Conservation (phyloP, 75 land plant genomes). For the Cupressus sempervirens region DNA sequence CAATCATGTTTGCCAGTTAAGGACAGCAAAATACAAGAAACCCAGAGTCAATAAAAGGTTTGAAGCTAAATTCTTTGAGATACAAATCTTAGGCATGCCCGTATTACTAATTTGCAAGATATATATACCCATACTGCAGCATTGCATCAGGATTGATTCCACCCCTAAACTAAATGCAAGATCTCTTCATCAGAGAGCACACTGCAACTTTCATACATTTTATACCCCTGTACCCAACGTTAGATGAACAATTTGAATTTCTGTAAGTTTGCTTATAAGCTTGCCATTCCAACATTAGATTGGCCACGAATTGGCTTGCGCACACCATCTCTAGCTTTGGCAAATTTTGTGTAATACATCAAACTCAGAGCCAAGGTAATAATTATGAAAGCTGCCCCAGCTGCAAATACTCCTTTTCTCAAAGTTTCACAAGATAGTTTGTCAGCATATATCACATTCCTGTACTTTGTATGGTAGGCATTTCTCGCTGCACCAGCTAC, state of each 20-base stretch:
- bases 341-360: constrained; percentile 46
- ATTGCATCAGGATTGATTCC: neutral
- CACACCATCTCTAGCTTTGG: constrained; percentile 31
- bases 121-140: neutral
- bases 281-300: constrained; percentile 9
- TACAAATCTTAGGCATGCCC: neutral
- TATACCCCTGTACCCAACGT: neutral
- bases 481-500: constrained; percentile 73
- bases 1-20: neutral
- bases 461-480: constrained; percentile 72
- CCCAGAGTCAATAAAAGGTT: neutral
- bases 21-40: neutral
- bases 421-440: constrained; percentile 59
- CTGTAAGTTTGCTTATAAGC: neutral
- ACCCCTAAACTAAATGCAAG: neutral
- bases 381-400: constrained; percentile 63
- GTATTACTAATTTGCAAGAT: neutral
- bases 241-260: neutral
- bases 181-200: neutral
- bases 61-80: neutral
- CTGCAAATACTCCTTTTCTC: constrained; percentile 78
- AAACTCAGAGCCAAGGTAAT: constrained; percentile 48
- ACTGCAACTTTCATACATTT: neutral
- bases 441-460: constrained; percentile 26
- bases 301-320: constrained; percentile 4